Evolutionary conservation across 805 yeast species (phyloP), one percentile per base, ranked within the genome.

Genomic region (Starmerella etchellsii): DNA sequence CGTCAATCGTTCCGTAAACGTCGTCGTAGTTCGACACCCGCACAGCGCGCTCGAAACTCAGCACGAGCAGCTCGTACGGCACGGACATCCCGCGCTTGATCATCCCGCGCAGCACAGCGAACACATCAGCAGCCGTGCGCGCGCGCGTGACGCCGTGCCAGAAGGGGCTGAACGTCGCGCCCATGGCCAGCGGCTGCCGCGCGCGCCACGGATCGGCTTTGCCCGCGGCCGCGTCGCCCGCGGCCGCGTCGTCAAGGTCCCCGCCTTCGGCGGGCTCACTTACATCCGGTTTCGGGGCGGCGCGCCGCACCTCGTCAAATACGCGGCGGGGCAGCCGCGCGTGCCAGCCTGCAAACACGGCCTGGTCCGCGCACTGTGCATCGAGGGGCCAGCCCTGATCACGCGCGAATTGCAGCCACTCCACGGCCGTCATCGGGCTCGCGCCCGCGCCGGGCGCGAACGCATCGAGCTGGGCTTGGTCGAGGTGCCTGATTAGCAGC

Each of bases 361-460:
- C 30, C 31, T 25, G 22, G 11, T 24, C 30, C 5, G 40, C 39
- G 2, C 40, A 29, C 10, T 14, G 31, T 1, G 19, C 20, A 23
- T 34, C 42, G 4, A 51, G 20, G 14, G 47, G 42, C 54, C 53
- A 50, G 37, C 39, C 45, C 20, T 40, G 36, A 5, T 35, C 37
- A 13, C 13, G 18, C 16, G 53, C 53, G 15, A 33, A 35, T 10
- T 13, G 20, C 6, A 50, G 34, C 55, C 55, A 52, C 16, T 39
- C 40, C 7, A 18, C 11, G 1, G 46, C 37, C n/a, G n/a, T n/a
- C n/a, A n/a, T n/a, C n/a, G n/a, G n/a, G 9, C 37, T 32, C n/a
- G 35, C 21, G 8, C 38, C 46, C 25, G 23, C 25, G 10, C 10
- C 34, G 23, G 23, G n/a, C 11, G 15, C 7, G 22, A 9, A 9